Base-by-base conservation (phyloP, 2,329 filamentous ascomycete species). In the Arthrobotrys musiformis region DNA sequence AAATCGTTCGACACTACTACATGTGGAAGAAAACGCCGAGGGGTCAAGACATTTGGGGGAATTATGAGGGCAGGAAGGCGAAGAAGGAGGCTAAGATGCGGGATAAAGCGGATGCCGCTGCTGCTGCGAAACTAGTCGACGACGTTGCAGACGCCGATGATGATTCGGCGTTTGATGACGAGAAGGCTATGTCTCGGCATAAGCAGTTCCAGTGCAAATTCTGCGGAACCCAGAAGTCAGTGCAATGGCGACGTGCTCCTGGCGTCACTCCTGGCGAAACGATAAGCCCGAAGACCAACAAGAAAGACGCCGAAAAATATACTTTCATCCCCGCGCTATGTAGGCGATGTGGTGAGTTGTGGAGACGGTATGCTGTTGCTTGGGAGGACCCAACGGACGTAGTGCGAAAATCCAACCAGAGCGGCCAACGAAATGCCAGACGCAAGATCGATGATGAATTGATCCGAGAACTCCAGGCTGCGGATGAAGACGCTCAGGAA, bases 361-460 rank as follows among this genome's bases (percentile, higher is more conserved):
- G 95, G 95, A 91, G 95, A 60, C 92, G 94, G 79, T 99, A 99
- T 83, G 94, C 91, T 15, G 93, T 99, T 78, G 93, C 96, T 80
- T 99, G 93, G 90, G 95, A 98, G 83, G 93, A 97, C 79, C 88
- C 93, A 13, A 95, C 98, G 46, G 94, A 98, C 81, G 89, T 97
- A 40, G 89, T 91, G 42, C 97, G 94, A 85, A 97, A 97, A 85
- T 90, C 96, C 46, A 89, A 90, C 0, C 89, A 91, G 79, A 89
- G 90, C 52, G 92, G 93, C 48, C 92, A 92, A 52, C 91, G 93
- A 80, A 91, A 92, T 3, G 94, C 91, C 89, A 96, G 95, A 85
- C 90, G 92, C 73, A 92, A 92, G 82, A 90, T 97, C 70, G 95
- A 99, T 79, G 94, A 98, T 83, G 95, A 98, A 82, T 86, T 97